Base-by-base conservation (phyloP, 345 rosid species). In the Brassica cretica region DNA sequence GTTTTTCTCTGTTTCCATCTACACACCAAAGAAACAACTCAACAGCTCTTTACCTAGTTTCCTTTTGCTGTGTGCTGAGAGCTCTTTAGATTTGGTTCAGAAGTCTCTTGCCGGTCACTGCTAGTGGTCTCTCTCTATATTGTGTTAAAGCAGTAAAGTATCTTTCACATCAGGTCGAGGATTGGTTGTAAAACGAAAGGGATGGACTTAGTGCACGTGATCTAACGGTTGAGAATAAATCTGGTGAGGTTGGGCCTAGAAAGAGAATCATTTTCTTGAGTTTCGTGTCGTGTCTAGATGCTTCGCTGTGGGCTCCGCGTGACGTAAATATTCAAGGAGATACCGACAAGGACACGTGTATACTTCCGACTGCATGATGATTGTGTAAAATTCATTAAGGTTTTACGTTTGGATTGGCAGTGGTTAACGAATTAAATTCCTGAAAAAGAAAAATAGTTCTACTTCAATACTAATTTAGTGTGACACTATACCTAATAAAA, bases 281-380 rank as follows among this genome's bases (percentile, higher is more conserved):
- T 18, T 9, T 6, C 16, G 56, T 15, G 44, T 73, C 60, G 78
- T 79, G 71, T 15, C 35, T 7, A 11, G 66, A 7, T 24, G 2
- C 18, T 33, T 49, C 2, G 51, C 62, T 51, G 71, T 68, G 70
- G 82, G 65, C 58, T 72, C 70, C 83, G 18, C 21, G 76, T 51
- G 25, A 30, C 71, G 39, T 79, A 11, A 19, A 24, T 7, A 0
- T 46, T 60, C 33, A 67, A 84, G 90, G 69, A 67, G 85, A 9
- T 78, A 82, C 87, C 7, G 14, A 82, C 3, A 30, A 64, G 8
- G 82, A 76, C 93, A 86, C 90, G 86, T 88, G 93, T 85, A 64
- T 24, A 14, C 27, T 62, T 44, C 1, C 72, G 18, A 76, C 53
- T 27, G 21, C 27, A n/a, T 5, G 33, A 10, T 39, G 10, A n/a